These are phyloP conservation scores for Cyclotella baltica DNA, from an alignment of 108 stramenopile genomes.

Conservation along the genomic window DNA sequence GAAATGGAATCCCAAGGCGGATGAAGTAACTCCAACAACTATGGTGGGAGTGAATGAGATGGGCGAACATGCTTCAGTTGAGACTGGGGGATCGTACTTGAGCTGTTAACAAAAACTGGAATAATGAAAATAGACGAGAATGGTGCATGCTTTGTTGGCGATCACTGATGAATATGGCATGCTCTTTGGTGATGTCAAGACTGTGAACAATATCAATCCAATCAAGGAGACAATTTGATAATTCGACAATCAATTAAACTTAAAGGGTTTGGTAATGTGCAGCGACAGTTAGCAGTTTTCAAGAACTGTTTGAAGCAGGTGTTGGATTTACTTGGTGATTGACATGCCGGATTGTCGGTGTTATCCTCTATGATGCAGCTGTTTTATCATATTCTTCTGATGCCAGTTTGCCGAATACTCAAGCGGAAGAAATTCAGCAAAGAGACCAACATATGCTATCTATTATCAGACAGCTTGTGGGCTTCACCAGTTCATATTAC, in stretches of 20 bases:
- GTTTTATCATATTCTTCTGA: neutral
- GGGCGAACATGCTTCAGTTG: neutral
- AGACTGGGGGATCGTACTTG: conserved; percentile 3
- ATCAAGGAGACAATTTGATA: conserved; percentile 1
- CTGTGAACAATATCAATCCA: neutral
- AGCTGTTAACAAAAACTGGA: neutral
- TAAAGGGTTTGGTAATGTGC: neutral
- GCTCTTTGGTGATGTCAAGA: neutral
- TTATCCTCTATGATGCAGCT: neutral
- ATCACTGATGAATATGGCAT: neutral
- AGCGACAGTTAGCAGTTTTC: neutral
- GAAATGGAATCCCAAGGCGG: neutral
- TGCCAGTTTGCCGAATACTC: neutral
- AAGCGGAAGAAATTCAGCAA: neutral
- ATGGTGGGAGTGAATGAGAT: neutral
- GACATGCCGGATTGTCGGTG: conserved; percentile 4
- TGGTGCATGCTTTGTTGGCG: neutral
- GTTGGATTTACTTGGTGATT: neutral
- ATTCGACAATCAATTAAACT: neutral
- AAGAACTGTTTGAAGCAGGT: neutral
- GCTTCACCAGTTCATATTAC: too few species aligned
- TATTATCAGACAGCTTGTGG: too few species aligned
- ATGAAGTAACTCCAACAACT: neutral
- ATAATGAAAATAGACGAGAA: neutral
- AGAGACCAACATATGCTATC: neutral